A percentile compares a stretch with the other conserved stretches of the same genome.
These are phyloP conservation scores for Saprolegnia parasitica DNA, from an alignment of 352 stramenopile species.

Conservation along the genomic window DNA sequence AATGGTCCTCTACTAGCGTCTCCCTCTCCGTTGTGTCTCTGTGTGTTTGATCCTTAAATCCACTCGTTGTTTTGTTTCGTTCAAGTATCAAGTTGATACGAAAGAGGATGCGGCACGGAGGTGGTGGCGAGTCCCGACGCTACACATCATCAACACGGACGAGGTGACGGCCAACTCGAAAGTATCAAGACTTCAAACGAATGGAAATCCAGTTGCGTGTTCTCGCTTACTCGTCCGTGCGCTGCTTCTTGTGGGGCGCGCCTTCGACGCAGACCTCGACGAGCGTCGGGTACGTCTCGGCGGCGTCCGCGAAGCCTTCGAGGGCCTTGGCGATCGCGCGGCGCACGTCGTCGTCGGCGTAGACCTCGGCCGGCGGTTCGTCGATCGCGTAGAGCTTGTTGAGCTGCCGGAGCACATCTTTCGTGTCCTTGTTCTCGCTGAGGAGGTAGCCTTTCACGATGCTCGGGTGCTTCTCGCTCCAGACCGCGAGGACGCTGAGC, in stretches of 20 bases:
- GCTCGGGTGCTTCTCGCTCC: conserved; percentile 61
- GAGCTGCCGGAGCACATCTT: conserved; percentile 17
- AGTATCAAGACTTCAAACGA: too few relatives aligned
- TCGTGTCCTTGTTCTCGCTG: conserved; percentile 10
- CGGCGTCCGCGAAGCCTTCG: neutral
- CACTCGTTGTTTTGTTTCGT: too few relatives aligned
- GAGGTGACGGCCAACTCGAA: too few relatives aligned
- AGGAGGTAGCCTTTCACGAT: conserved; percentile 56
- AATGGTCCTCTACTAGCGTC: neutral
- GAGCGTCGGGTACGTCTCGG: neutral
- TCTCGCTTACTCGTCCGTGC: neutral
- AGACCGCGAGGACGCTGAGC: conserved; percentile 56
- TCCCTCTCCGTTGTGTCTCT: too few relatives aligned
- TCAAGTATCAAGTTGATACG: too few relatives aligned
- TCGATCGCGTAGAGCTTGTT: conserved; percentile 13
- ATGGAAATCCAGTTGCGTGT: neutral
- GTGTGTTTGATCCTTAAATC: too few relatives aligned
- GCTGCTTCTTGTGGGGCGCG: neutral
- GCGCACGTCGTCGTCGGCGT: neutral
- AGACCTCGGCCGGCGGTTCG: neutral
- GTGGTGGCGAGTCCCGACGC: too few relatives aligned
- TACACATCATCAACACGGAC: too few relatives aligned
- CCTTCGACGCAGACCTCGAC: neutral
- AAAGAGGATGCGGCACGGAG: too few relatives aligned
- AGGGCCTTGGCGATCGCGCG: neutral